phyloP scores from a whole-genome alignment of 768 basidiomycete species.

The Lentinus brumalis region DNA sequence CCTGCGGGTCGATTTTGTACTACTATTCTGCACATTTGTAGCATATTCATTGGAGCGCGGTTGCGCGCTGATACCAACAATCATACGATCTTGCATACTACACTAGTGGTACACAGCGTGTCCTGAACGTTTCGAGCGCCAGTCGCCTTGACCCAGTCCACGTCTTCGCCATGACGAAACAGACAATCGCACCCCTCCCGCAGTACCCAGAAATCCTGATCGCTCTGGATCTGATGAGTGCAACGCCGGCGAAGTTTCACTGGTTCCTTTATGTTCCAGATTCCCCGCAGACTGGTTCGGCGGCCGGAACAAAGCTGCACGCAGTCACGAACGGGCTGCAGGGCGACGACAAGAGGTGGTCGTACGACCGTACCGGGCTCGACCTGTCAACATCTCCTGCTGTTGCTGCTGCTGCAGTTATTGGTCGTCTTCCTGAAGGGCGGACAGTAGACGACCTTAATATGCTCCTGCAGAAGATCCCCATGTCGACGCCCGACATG shows the following conservation, averaged over 20 bases:
- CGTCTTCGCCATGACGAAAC: background rate
- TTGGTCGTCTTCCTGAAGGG: constrained; percentile 3
- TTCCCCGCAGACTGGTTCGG: background rate
- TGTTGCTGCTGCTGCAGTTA: background rate
- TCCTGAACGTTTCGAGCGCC: background rate
- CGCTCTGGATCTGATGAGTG: constrained; percentile 13
- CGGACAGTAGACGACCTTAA: constrained; percentile 8
- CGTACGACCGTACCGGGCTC: constrained; percentile 7
- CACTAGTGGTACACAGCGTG: background rate
- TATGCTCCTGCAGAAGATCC: constrained; percentile 1
- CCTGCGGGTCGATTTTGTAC: background rate
- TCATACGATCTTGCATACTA: background rate
- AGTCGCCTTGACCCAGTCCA: no score
- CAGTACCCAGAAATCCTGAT: constrained; percentile 6
- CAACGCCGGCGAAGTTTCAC: constrained; percentile 11
- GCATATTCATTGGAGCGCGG: background rate
- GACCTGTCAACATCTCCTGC: constrained; percentile 5
- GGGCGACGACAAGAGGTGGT: constrained; percentile 8
- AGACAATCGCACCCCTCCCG: background rate
- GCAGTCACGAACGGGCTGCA: constrained; percentile 9
- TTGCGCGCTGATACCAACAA: background rate
- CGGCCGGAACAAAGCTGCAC: background rate
- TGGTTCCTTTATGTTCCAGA: constrained; percentile 14
- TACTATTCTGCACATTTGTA: background rate
- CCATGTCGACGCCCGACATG: background rate